phyloP scores from a whole-genome alignment of 1,139 yeast genomes.

The Kluyveromyces sp. region DNA sequence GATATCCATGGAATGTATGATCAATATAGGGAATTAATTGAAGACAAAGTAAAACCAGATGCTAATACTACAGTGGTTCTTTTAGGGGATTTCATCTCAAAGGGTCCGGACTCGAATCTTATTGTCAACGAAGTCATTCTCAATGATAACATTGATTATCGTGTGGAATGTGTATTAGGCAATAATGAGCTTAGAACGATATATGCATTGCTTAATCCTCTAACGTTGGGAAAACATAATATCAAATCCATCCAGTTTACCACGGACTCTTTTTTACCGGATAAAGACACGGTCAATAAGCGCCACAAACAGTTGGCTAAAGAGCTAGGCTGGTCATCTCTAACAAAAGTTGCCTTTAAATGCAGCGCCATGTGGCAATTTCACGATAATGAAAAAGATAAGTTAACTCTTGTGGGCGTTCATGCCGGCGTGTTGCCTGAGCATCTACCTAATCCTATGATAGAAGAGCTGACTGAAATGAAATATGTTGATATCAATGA shows the following conservation, averaged over 20 bases:
- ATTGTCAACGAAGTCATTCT: conserved; percentile 61
- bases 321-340: conserved; percentile 14
- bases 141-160: conserved; percentile 27
- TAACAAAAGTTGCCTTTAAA: conserved; percentile 15
- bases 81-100: conserved; percentile 78
- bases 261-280: conserved; percentile 13
- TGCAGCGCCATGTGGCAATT: conserved; percentile 17
- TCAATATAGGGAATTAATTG: conserved; percentile 51
- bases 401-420: conserved; percentile 12
- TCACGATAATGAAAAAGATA: conserved; percentile 1
- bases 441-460: conserved; percentile 14
- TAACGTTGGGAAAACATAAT: conserved; percentile 1
- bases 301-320: conserved; percentile 18
- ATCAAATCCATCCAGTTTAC: conserved; percentile 13
- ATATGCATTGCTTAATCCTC: conserved; percentile 24
- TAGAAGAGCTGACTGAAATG: conserved; percentile 23
- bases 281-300: conserved; percentile 14
- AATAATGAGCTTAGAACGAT: conserved; percentile 61
- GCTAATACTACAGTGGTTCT: conserved; percentile 30
- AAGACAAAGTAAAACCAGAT: conserved; percentile 41
- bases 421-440: conserved; percentile 29
- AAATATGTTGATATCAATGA: conserved; percentile 22
- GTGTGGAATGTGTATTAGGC: conserved; percentile 72
- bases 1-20: conserved; percentile 79
- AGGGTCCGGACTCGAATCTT: conserved; percentile 69